Conservation (phyloP, 2,329 filamentous ascomycete species). For the Fusarium concolor region DNA sequence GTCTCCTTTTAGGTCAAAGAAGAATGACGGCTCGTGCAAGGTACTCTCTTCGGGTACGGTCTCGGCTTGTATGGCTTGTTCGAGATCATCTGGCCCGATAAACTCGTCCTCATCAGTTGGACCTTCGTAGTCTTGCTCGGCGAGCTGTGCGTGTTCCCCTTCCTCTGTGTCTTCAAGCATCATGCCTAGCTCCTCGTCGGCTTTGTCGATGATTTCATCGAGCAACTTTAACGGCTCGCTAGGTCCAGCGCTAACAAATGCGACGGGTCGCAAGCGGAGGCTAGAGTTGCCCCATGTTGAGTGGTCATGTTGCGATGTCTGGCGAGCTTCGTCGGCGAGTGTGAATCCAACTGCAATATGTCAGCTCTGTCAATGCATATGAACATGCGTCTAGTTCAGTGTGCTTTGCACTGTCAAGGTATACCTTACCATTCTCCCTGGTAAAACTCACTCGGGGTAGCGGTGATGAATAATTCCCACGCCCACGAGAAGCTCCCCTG, state of each 20-base stretch:
- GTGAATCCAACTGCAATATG: slow-evolving; percentile 43
- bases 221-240: slow-evolving; percentile 62
- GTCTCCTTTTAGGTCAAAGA: slow-evolving; percentile 54
- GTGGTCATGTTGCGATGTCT: slow-evolving; percentile 60
- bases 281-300: slow-evolving; percentile 55
- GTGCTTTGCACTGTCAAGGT: background rate
- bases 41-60: slow-evolving; percentile 2
- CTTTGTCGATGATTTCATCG: slow-evolving; percentile 44
- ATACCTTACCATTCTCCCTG: slow-evolving; percentile 28
- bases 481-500: slow-evolving; percentile 24
- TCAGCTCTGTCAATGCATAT: slow-evolving; percentile 12
- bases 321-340: slow-evolving; percentile 61
- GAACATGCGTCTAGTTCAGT: background rate
- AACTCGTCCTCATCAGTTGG: slow-evolving; percentile 5
- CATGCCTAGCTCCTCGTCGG: background rate
- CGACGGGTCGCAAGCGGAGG: slow-evolving; percentile 62
- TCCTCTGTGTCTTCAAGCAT: background rate
- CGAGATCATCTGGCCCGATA: slow-evolving; percentile 41
- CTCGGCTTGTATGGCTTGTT: slow-evolving; percentile 28
- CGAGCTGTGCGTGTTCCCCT: background rate
- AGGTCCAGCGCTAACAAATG: slow-evolving; percentile 65
- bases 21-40: slow-evolving; percentile 45
- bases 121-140: slow-evolving; percentile 5
- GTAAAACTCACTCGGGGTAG: slow-evolving; percentile 10
- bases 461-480: slow-evolving; percentile 16